Evolutionary conservation across 2,329 filamentous ascomycete species (phyloP).

Genomic region (Paramyrothecium roridum): DNA sequence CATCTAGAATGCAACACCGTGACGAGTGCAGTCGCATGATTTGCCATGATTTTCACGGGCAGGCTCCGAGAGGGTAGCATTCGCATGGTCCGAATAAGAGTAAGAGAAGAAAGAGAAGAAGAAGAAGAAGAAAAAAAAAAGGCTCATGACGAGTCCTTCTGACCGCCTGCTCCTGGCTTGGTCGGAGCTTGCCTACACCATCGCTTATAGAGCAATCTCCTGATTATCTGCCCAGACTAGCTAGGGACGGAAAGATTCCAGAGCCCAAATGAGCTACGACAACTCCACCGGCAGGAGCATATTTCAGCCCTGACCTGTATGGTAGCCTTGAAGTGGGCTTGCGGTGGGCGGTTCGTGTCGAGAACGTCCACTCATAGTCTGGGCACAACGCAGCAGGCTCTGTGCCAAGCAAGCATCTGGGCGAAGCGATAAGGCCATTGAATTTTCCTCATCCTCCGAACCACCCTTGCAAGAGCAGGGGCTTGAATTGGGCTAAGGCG

Average conservation of each 20-base stretch:
- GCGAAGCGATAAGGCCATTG: neutral
- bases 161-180: too few species aligned
- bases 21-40: too few species aligned
- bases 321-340: neutral
- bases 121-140: too few species aligned
- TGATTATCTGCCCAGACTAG: neutral
- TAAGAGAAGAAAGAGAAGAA: too few species aligned
- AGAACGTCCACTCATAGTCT: neutral
- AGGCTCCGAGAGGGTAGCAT: too few species aligned
- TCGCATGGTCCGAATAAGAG: too few species aligned
- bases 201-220: neutral
- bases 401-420: neutral
- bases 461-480: neutral
- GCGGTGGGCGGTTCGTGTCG: neutral
- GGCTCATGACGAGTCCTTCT: too few species aligned
- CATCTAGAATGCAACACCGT: too few species aligned
- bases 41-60: too few species aligned
- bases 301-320: neutral
- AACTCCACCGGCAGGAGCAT: neutral
- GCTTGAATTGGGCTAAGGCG: neutral
- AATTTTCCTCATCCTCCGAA: neutral
- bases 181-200: neutral
- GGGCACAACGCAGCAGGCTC: neutral
- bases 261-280: neutral
- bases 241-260: neutral